Conservation (phyloP, 2,329 filamentous ascomycete genomes). For the Colletotrichum zoysiae region DNA sequence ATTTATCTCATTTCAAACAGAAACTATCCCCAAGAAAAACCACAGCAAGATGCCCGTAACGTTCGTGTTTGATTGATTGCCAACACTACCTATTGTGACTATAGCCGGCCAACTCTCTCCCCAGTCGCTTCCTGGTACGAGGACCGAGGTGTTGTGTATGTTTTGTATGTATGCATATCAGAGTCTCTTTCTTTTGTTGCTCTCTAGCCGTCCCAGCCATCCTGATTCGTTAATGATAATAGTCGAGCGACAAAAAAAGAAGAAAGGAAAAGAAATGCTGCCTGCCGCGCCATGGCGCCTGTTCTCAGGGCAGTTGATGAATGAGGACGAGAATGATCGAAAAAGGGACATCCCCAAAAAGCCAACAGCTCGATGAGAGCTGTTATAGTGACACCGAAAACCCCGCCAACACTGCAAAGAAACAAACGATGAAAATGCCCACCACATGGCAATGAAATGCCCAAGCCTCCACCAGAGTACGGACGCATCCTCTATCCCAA, state of each 20-base stretch:
- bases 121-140: background rate
- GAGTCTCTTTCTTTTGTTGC: slow-evolving; percentile 1
- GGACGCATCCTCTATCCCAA: background rate
- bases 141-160: background rate
- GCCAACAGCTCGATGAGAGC: slow-evolving; percentile 4
- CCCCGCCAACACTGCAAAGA: slow-evolving; percentile 1
- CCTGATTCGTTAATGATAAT: slow-evolving; percentile 13
- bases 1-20: background rate
- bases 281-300: slow-evolving; percentile 2
- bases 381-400: slow-evolving; percentile 11
- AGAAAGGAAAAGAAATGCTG: background rate
- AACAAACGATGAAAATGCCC: background rate
- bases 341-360: background rate
- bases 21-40: background rate
- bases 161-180: slow-evolving; percentile 1
- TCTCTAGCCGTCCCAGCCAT: slow-evolving; percentile 4
- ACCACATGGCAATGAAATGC: background rate
- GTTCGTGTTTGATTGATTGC: background rate
- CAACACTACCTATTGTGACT: background rate
- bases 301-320: background rate
- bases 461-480: background rate
- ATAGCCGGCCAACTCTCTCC: background rate
- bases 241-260: background rate
- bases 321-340: background rate
- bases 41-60: background rate